These are phyloP conservation scores for Nakazawaea sp. DNA, from an alignment of 805 yeast species.

Conservation along the genomic window DNA sequence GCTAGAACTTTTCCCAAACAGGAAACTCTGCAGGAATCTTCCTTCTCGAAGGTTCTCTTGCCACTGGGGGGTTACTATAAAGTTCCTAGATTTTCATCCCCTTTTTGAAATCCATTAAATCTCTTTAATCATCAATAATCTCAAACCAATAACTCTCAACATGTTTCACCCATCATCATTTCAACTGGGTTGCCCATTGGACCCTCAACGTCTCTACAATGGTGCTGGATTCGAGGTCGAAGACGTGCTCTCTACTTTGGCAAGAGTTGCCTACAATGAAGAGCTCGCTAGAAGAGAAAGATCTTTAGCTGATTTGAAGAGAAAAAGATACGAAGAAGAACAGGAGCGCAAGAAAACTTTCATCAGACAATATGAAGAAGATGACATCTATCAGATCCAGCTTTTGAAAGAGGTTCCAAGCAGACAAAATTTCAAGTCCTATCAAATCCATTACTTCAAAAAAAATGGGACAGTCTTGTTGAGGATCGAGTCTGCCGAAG, in stretches of 20 bases:
- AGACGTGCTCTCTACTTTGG: conserved; percentile 6
- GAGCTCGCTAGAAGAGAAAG: conserved; percentile 2
- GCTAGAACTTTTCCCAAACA: no score
- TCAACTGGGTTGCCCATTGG: not conserved
- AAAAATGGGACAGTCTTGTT: not conserved
- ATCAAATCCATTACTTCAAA: conserved; percentile 9
- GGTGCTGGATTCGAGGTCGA: conserved; percentile 3
- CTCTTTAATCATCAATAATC: no score
- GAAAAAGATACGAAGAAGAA: conserved; percentile 3
- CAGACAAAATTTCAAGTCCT: conserved; percentile 8
- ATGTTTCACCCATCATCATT: no score
- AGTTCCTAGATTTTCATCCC: no score
- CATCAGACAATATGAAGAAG: conserved; percentile 5
- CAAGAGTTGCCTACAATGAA: conserved; percentile 6
- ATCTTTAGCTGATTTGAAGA: conserved; percentile 6
- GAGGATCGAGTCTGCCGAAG: conserved; percentile 4
- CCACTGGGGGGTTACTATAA: no score
- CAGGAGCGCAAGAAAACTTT: not conserved
- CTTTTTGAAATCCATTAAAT: no score
- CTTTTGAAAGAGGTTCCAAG: not conserved
- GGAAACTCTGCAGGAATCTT: no score
- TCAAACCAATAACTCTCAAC: no score
- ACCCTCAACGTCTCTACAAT: not conserved
- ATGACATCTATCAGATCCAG: conserved; percentile 5
- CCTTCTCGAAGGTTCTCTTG: no score